Evolutionary conservation across 2,329 filamentous ascomycete genomes (phyloP).

Genomic region (Hymenoscyphus salicellus): DNA sequence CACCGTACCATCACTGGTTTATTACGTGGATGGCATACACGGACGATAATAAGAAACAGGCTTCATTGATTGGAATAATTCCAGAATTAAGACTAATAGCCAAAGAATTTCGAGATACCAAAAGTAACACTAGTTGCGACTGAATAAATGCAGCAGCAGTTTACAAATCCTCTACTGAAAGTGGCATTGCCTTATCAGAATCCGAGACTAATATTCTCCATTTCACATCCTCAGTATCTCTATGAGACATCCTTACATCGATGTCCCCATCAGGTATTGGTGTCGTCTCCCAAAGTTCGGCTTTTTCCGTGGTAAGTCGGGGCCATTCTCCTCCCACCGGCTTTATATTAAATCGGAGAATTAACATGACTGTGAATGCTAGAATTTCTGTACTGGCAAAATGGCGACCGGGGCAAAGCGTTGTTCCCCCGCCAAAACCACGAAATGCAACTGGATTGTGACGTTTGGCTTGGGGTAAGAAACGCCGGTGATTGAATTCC

Average conservation of each 20-base stretch:
- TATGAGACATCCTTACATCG: constrained; percentile 6
- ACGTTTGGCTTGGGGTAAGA: constrained; percentile 25
- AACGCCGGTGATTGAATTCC: constrained; percentile 38
- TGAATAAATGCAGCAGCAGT: no score
- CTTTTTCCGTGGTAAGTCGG: background rate
- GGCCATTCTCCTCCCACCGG: constrained; percentile 23
- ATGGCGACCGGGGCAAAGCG: constrained; percentile 38
- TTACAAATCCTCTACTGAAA: constrained; percentile 13
- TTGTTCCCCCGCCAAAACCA: constrained; percentile 39
- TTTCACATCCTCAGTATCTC: background rate
- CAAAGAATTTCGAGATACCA: no score
- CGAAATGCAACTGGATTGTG: constrained; percentile 23
- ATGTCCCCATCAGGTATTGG: background rate
- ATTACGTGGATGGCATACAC: no score
- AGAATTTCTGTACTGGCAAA: constrained; percentile 39
- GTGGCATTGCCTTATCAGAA: constrained; percentile 15
- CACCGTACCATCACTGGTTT: no score
- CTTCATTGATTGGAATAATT: no score
- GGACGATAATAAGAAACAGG: no score
- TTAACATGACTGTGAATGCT: constrained; percentile 27
- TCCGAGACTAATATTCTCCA: constrained; percentile 13
- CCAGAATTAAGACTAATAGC: no score
- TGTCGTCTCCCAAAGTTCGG: background rate
- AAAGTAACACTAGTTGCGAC: no score
- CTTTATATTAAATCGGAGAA: constrained; percentile 17